phyloP scores from a whole-genome alignment of 805 yeast genomes.

The Barnettozyma botsteinii region DNA sequence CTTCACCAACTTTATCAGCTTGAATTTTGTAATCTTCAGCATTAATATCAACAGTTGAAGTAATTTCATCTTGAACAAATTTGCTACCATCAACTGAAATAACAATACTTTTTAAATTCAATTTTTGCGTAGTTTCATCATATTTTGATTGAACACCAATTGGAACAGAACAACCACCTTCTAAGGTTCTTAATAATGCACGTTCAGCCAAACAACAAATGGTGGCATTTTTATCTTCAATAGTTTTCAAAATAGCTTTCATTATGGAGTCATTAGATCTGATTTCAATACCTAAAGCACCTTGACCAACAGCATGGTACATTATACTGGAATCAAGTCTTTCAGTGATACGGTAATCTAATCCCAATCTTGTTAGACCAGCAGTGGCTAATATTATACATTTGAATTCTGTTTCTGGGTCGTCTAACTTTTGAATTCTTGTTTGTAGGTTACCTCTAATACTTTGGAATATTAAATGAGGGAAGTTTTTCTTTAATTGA shows the following conservation, averaged over 20 bases:
- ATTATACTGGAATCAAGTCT: slow-evolving; percentile 68
- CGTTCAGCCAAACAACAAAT: slow-evolving; percentile 85
- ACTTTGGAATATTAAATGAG: slow-evolving; percentile 71
- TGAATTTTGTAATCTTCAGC: slow-evolving; percentile 42
- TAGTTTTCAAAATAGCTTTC: slow-evolving; percentile 50
- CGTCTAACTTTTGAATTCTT: slow-evolving; percentile 75
- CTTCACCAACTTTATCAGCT: slow-evolving; percentile 64
- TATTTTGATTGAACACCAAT: slow-evolving; percentile 77
- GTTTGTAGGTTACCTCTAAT: slow-evolving; percentile 85
- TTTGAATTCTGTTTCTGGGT: slow-evolving; percentile 50
- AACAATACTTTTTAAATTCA: slow-evolving; percentile 64
- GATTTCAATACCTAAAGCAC: slow-evolving; percentile 92
- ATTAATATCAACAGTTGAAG: slow-evolving; percentile 20
- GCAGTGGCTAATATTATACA: slow-evolving; percentile 91
- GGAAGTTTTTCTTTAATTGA: slow-evolving; percentile 73
- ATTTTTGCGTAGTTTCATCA: slow-evolving; percentile 37
- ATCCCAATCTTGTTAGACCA: slow-evolving; percentile 70
- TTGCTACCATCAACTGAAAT: slow-evolving; percentile 79
- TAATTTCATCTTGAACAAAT: slow-evolving; percentile 51
- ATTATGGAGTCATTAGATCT: slow-evolving; percentile 60
- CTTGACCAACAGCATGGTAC: slow-evolving; percentile 99
- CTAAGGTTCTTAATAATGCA: slow-evolving; percentile 76
- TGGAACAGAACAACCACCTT: slow-evolving; percentile 98
- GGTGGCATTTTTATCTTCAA: slow-evolving; percentile 62
- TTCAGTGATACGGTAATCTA: slow-evolving; percentile 71